These are phyloP conservation scores for Trypanosoma theileri DNA, from an alignment of 208 protist species.

Conservation along the genomic window DNA sequence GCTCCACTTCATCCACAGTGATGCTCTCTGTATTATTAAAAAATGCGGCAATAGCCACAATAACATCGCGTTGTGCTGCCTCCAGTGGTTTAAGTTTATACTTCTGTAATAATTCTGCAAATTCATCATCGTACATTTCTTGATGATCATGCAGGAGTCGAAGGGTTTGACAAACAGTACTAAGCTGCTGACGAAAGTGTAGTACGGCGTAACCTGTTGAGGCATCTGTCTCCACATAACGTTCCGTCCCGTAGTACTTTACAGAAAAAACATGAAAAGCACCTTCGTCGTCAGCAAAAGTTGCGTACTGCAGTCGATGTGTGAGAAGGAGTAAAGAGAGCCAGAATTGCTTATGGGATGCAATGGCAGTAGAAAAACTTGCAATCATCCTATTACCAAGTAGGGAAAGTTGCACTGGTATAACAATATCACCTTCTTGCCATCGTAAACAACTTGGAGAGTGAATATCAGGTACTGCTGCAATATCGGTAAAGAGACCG, in stretches of 20 bases:
- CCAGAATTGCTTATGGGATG: constrained; percentile 47
- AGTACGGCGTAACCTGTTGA: constrained; percentile 52
- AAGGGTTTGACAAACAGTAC: constrained; percentile 56
- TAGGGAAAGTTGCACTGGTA: constrained; percentile 34
- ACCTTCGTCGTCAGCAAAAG: constrained; percentile 75
- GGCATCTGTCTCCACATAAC: constrained; percentile 75
- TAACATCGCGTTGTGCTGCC: constrained; percentile 64
- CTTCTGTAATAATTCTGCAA: constrained; percentile 37
- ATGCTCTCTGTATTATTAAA: constrained; percentile 69
- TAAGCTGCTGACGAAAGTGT: constrained; percentile 67
- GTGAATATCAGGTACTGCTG: constrained; percentile 72
- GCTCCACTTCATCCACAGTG: constrained; percentile 69
- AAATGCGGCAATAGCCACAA: constrained; percentile 62
- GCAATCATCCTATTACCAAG: constrained; percentile 30
- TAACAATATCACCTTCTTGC: constrained; percentile 40
- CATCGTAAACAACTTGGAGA: constrained; percentile 41
- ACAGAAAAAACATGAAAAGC: constrained; percentile 72
- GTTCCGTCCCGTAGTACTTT: constrained; percentile 56
- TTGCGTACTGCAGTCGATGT: constrained; percentile 34
- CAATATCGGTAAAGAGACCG: constrained; percentile 73
- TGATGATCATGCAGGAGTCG: constrained; percentile 57
- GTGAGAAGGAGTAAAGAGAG: constrained; percentile 36
- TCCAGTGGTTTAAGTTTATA: constrained; percentile 51
- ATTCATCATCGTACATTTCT: constrained; percentile 55
- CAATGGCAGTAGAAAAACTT: constrained; percentile 37